Percentiles rank a stretch among this genome's conserved stretches.
Conservation (phyloP, 192 early-diverging fungal genomes). For the Coemansia sp. region DNA sequence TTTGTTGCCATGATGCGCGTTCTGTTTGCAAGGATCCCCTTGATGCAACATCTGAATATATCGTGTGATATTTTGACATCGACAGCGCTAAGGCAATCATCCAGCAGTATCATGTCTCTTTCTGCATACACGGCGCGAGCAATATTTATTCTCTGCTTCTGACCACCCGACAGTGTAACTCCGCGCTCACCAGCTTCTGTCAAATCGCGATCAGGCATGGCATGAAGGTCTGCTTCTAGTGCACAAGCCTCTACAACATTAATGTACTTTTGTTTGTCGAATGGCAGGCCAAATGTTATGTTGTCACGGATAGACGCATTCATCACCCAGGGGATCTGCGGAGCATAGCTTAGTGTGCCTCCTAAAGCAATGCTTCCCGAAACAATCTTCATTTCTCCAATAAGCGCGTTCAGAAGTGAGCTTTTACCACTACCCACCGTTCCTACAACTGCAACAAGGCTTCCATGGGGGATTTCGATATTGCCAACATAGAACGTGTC, state of each 20-base stretch:
- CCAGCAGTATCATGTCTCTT: conserved; percentile 70
- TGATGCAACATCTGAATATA: conserved; percentile 56
- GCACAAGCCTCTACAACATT: conserved; percentile 68
- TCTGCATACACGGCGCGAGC: conserved; percentile 78
- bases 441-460: conserved; percentile 64
- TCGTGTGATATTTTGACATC: conserved; percentile 53
- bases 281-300: conserved; percentile 69
- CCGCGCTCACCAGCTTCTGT: conserved; percentile 70
- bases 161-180: conserved; percentile 66
- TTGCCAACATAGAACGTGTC: conserved; percentile 35
- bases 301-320: conserved; percentile 68
- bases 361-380: conserved; percentile 48
- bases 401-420: conserved; percentile 52
- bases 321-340: conserved; percentile 60
- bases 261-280: conserved; percentile 62
- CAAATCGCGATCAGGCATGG: conserved; percentile 66
- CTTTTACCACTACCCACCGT: conserved; percentile 72
- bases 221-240: conserved; percentile 67
- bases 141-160: conserved; percentile 75
- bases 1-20: conserved; percentile 67
- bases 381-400: conserved; percentile 59
- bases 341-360: conserved; percentile 53
- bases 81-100: conserved; percentile 73
- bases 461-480: conserved; percentile 54
- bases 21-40: conserved; percentile 43